Base-by-base conservation (phyloP, 2,329 filamentous ascomycete genomes). In the Botrytis elliptica region DNA sequence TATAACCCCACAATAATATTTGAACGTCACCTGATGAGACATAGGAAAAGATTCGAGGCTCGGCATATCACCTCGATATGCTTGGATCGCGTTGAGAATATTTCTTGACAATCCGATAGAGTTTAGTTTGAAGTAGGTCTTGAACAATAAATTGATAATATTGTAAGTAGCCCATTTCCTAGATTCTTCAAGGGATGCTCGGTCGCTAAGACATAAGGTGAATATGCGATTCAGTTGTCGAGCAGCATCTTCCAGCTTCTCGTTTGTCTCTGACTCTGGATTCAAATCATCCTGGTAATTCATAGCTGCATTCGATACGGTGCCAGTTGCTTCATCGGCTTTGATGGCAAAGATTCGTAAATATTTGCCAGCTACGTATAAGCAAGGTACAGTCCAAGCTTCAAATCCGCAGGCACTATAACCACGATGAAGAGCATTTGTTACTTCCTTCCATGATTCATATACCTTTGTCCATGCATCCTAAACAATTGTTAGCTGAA, bases 141-240 rank as follows among this genome's bases (percentile, higher is more conserved):
- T 98, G 89, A 99, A 99, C 22, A 98, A 86, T 12, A 99, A 88
- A 81, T 97, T 98, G 80, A 95, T 94, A 77, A 95, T 91, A 82
- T 94, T 95, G 85, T 99, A 99, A 66, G 97, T 93, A 10, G 94
- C 97, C 96, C 96, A 99, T 88, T 98, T 99, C 72, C 96, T 90
- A 14, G 95, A 98, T 79, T 97, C 92, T 80, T 94, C 90, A 63
- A 98, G 85, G 22, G 92, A 90, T 75, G 93, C 92, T 83, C 93
- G 91, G 82, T 99, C 96, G 79, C 90, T 94, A 67, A 97, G 86
- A 82, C 96, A 99, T 7, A 97, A 84, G 25, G 93, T 93, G 82
- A 98, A 99, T 77, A 98, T 94, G 67, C 93, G 89, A 82, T 98
- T 98, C 74, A 99, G 90, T 63, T 95, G 90, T 76, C 95, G 90